Evolutionary conservation across 805 yeast genomes (phyloP), one percentile per base, ranked within the genome.

Genomic region (Saturnispora zaruensis): DNA sequence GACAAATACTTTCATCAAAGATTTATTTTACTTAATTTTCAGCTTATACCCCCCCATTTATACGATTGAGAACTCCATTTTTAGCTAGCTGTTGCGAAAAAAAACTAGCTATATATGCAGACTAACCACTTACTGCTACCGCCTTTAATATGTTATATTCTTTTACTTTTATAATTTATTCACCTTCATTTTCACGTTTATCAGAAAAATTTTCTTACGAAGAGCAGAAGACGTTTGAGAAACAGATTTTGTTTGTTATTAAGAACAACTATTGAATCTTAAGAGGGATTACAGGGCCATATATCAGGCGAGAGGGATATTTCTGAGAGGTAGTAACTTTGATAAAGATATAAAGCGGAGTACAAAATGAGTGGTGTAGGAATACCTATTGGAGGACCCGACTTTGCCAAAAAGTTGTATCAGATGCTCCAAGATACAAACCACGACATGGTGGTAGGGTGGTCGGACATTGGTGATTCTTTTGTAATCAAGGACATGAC

Each of bases 401-500:
- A 85, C 63, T 85, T 85, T 58, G 93, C 85, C 41, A 81, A 84
- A 58, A 85, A 85, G 64, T 66, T 85, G 32, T 88, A 79, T 64
- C 83, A 82, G 52, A 91, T 91, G 90, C 74, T 91, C 44, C 93
- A 87, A 60, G 87, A 82, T 53, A 85, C 85, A 52, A 73, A 76
- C n/a, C 87, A 87, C 64, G 75, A 77, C 44, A 76, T 76, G 51
- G 78, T 87, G 23, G 96, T 93, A 8, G 72, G 85, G 48, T 91
- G 99, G 98, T 82, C 95, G 1, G 78, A 75, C 26, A 64, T 62
- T n/a, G 96, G 96, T 3, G 90, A 87, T 60, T 78, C 87, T 41
- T 93, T 93, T 66, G 86, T 91, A 41, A 96, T 93, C 33, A 63
- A 86, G 32, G 95, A 93, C 67, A 87, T 96, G 13, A 87, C 85